Evolutionary conservation across 1,284 basidiomycete genomes (phyloP).

Genomic region (Naganishia sp.): DNA sequence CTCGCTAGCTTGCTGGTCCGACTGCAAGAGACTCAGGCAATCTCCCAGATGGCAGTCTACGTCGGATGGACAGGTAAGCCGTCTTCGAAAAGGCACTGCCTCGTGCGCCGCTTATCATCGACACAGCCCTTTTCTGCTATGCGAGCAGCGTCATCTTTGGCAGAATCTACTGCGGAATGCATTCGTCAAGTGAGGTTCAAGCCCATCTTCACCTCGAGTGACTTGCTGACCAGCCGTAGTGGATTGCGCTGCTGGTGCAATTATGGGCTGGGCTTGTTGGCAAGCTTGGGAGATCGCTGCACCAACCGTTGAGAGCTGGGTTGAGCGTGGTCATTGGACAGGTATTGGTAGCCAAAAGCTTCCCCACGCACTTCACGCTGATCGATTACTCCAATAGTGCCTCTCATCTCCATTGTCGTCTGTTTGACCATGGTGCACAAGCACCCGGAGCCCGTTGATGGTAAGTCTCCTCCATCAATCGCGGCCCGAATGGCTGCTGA

Average conservation of each 20-base stretch:
- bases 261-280: slow-evolving; percentile 71
- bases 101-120: neutral
- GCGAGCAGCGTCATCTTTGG: slow-evolving; percentile 80
- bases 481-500: neutral
- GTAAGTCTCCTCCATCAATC: neutral
- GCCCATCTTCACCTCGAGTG: neutral
- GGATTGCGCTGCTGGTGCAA: slow-evolving; percentile 68
- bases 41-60: slow-evolving; percentile 17
- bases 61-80: slow-evolving; percentile 19
- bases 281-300: slow-evolving; percentile 54
- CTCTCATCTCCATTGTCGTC: slow-evolving; percentile 66
- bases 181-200: slow-evolving; percentile 58
- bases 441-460: slow-evolving; percentile 87
- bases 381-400: slow-evolving; percentile 57
- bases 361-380: neutral
- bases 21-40: slow-evolving; percentile 1
- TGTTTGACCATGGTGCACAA: slow-evolving; percentile 74
- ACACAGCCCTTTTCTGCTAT: slow-evolving; percentile 63
- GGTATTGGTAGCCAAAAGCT: slow-evolving; percentile 53
- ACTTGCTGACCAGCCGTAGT: slow-evolving; percentile 56
- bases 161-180: slow-evolving; percentile 88
- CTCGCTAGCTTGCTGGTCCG: slow-evolving; percentile 46
- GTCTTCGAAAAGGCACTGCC: too few relatives aligned
- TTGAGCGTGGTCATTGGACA: slow-evolving; percentile 60
- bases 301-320: slow-evolving; percentile 51